These are phyloP conservation scores for Mycena alexandri DNA, from an alignment of 768 basidiomycete species.

Conservation along the genomic window DNA sequence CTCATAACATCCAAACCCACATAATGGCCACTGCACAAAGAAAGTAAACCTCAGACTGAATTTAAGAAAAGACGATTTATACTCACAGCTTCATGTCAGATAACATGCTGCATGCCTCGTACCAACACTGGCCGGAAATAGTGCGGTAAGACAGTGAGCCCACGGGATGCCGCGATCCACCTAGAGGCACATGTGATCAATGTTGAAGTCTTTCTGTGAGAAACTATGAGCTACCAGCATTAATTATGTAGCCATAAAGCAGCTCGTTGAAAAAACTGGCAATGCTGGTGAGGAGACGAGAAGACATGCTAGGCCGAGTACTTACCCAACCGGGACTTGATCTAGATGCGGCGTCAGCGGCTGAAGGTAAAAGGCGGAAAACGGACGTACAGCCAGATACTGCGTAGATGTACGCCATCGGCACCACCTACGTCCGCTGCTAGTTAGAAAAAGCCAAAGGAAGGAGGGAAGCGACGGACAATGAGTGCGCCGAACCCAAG, in stretches of 20 bases:
- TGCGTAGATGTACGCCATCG: constrained; percentile 41
- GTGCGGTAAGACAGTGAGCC: constrained; percentile 42
- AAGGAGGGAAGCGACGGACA: constrained; percentile 23
- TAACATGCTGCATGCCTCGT: constrained; percentile 44
- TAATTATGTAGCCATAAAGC: constrained; percentile 43
- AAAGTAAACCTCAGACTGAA: neutral
- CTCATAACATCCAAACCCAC: constrained; percentile 11
- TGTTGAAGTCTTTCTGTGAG: too few species aligned
- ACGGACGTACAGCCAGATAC: constrained; percentile 33
- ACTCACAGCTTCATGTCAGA: constrained; percentile 45
- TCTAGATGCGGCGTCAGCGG: neutral
- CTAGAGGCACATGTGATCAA: too few species aligned
- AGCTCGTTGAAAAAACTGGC: constrained; percentile 44
- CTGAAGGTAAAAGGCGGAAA: too few species aligned
- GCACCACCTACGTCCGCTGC: constrained; percentile 5
- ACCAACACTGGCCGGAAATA: constrained; percentile 45
- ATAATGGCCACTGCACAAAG: constrained; percentile 39
- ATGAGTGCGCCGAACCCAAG: constrained; percentile 40
- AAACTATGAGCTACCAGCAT: too few species aligned
- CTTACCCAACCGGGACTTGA: constrained; percentile 35
- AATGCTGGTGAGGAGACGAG: neutral
- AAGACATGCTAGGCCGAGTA: neutral
- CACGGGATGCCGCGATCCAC: constrained; percentile 43
- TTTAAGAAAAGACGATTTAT: neutral
- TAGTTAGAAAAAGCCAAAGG: neutral